Percentiles rank a stretch among this genome's conserved stretches.
phyloP scores from a whole-genome alignment of 805 yeast species.

The Ogataea populi-albae region DNA sequence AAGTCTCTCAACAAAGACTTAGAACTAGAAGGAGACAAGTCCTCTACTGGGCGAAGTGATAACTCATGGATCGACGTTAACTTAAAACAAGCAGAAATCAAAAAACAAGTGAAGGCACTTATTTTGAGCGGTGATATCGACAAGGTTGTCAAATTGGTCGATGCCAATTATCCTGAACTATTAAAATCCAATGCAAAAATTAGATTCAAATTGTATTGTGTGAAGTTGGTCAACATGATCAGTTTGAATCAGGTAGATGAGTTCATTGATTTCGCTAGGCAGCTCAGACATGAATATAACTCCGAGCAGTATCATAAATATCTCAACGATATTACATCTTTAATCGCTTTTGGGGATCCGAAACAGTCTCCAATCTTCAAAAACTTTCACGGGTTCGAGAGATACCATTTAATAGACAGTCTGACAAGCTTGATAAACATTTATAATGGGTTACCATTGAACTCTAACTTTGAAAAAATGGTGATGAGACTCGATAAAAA shows the following conservation, averaged over 20 bases:
- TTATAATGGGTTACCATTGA: constrained; percentile 8
- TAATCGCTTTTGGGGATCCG: constrained; percentile 55
- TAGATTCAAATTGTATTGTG: constrained; percentile 41
- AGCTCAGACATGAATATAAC: constrained; percentile 32
- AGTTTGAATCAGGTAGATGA: constrained; percentile 23
- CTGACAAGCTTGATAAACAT: constrained; percentile 37
- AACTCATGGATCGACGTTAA: constrained; percentile 16
- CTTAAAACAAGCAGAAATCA: constrained; percentile 29
- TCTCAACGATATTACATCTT: constrained; percentile 45
- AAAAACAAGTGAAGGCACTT: constrained; percentile 41
- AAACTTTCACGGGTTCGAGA: constrained; percentile 35
- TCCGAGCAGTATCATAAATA: constrained; percentile 33
- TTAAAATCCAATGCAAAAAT: constrained; percentile 33
- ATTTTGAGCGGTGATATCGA: constrained; percentile 46
- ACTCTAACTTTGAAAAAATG: constrained; percentile 26
- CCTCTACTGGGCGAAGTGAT: constrained; percentile 34
- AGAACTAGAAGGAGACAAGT: constrained; percentile 28
- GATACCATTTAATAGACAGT: constrained; percentile 39
- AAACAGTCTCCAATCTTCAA: constrained; percentile 34
- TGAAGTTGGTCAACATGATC: constrained; percentile 42
- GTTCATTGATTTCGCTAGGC: constrained; percentile 40
- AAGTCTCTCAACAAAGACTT: constrained; percentile 50
- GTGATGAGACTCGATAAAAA: constrained; percentile 21
- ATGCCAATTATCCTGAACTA: constrained; percentile 38
- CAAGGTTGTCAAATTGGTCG: constrained; percentile 38